Conservation (phyloP, 2,329 filamentous ascomycete species). For the Hortaea werneckii region DNA sequence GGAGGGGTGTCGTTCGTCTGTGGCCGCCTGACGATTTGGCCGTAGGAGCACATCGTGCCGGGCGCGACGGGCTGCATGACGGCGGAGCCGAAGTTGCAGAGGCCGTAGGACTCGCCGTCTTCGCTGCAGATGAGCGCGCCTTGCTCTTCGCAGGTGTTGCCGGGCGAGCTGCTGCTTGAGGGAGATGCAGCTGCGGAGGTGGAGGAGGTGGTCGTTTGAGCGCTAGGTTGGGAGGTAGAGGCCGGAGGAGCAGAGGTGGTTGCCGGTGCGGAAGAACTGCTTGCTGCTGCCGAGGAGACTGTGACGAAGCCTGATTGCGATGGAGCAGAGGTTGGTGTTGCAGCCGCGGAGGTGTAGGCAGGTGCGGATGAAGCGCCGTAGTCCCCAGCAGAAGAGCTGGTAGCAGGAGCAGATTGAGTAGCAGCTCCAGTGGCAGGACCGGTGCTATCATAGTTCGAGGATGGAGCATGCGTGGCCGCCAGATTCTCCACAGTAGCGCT, state of each 20-base stretch:
- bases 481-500: constrained; percentile 1
- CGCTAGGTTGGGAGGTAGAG: too few species aligned
- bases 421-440: constrained; percentile 2
- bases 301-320: constrained; percentile 4
- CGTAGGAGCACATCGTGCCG: constrained; percentile 35
- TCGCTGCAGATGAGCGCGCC: constrained; percentile 27
- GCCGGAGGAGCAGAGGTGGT: neutral
- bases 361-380: constrained; percentile 1
- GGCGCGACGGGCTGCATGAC: constrained; percentile 33
- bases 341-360: neutral
- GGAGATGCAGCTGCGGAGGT: neutral
- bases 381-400: neutral
- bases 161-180: neutral
- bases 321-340: neutral
- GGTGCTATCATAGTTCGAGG: constrained; percentile 16
- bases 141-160: constrained; percentile 16
- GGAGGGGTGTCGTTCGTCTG: neutral
- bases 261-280: neutral
- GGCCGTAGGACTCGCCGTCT: constrained; percentile 27
- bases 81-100: constrained; percentile 34
- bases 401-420: constrained; percentile 2
- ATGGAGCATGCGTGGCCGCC: constrained; percentile 8
- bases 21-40: constrained; percentile 20
- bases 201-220: too few species aligned
- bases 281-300: constrained; percentile 2